phyloP scores from a whole-genome alignment of 805 yeast genomes.

The Gaillardinia entomophila region DNA sequence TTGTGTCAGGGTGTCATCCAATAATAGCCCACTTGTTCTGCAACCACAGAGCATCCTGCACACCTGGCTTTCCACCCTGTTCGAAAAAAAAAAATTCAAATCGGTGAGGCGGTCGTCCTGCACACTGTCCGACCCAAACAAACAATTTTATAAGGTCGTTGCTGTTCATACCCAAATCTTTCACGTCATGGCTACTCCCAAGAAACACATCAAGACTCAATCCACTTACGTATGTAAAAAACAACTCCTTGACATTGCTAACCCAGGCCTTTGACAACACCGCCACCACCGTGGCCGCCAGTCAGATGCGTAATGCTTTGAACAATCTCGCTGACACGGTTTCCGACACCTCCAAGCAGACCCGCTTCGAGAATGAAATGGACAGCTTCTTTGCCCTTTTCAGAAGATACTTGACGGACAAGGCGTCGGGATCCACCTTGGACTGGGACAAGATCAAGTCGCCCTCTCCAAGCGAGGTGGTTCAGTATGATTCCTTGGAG shows the following conservation, averaged over 20 bases:
- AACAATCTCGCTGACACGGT: constrained; percentile 86
- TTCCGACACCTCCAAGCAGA: constrained; percentile 40
- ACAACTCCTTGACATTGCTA: constrained; percentile 7
- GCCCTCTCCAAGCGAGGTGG: constrained; percentile 85
- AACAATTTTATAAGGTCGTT: too few species aligned
- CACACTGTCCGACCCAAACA: too few species aligned
- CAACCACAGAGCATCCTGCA: too few species aligned
- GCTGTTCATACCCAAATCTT: not conserved
- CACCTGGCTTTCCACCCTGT: too few species aligned
- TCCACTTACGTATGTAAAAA: constrained; percentile 54
- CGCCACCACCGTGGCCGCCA: constrained; percentile 91
- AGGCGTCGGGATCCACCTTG: constrained; percentile 76
- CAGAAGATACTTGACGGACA: constrained; percentile 86
- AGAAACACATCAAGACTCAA: constrained; percentile 66
- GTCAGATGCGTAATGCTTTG: constrained; percentile 95
- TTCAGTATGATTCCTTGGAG: constrained; percentile 56
- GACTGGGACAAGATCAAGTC: constrained; percentile 96
- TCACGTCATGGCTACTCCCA: constrained; percentile 16
- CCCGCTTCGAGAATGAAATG: constrained; percentile 81
- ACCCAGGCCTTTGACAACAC: constrained; percentile 85
- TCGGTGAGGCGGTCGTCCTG: too few species aligned
- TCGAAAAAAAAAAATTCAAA: too few species aligned
- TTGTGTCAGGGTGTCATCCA: too few species aligned
- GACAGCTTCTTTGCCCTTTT: constrained; percentile 90
- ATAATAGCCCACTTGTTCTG: too few species aligned